A percentile compares a stretch with the other conserved stretches of the same genome.
Evolutionary conservation across 2,329 filamentous ascomycete species (phyloP).

Genomic region (Biscogniauxia sp.): DNA sequence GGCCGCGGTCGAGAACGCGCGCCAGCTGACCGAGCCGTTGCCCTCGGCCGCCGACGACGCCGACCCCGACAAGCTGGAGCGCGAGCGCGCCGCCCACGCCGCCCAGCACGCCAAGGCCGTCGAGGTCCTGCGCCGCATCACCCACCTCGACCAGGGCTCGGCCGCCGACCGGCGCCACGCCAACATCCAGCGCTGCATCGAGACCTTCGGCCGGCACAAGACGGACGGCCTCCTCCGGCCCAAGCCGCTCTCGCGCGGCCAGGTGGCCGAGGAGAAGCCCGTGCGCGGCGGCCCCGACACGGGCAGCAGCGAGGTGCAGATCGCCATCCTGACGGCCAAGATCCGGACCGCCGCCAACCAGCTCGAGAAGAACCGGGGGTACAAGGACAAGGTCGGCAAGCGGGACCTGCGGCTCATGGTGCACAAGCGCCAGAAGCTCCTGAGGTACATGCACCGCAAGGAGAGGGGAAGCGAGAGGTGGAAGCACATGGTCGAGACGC

Average conservation of each 20-base stretch:
- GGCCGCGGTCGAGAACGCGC: conserved; percentile 64
- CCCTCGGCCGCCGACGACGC: conserved; percentile 30
- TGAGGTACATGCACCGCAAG: conserved; percentile 83
- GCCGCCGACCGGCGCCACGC: conserved; percentile 75
- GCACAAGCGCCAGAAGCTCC: conserved; percentile 83
- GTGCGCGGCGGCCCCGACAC: conserved; percentile 83
- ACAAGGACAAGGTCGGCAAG: conserved; percentile 93
- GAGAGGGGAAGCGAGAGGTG: conserved; percentile 90
- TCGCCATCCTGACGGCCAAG: conserved; percentile 91
- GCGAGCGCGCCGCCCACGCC: conserved; percentile 43
- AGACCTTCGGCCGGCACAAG: conserved; percentile 85
- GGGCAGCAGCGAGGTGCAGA: conserved; percentile 95
- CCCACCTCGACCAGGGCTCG: conserved; percentile 72
- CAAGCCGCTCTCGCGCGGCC: conserved; percentile 50
- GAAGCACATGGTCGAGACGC: conserved; percentile 77
- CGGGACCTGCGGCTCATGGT: conserved; percentile 81
- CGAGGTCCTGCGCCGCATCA: conserved; percentile 76
- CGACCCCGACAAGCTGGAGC: conserved; percentile 40
- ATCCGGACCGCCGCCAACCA: conserved; percentile 78
- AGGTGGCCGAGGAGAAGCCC: conserved; percentile 40
- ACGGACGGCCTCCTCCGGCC: conserved; percentile 71
- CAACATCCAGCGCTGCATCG: conserved; percentile 81
- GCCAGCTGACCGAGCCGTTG: conserved; percentile 62
- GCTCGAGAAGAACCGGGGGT: conserved; percentile 63
- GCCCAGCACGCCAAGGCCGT: conserved; percentile 64